Evolutionary conservation across 1,139 yeast genomes (phyloP).

Genomic region (Pichia sp.): DNA sequence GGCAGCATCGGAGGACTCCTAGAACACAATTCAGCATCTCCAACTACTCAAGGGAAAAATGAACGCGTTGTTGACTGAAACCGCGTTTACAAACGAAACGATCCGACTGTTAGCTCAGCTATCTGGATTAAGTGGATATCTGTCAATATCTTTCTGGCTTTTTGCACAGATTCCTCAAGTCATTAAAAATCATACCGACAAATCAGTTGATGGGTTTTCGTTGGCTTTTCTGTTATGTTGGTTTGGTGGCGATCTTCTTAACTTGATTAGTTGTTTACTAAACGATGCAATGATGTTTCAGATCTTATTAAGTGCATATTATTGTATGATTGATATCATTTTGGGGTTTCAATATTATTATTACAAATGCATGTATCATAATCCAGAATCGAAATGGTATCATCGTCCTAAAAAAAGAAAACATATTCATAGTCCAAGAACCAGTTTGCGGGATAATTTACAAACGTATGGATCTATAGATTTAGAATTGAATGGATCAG

Average conservation of each 20-base stretch:
- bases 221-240: conserved; percentile 69
- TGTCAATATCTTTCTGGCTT: conserved; percentile 63
- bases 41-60: too few relatives aligned
- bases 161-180: conserved; percentile 90
- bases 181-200: conserved; percentile 61
- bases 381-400: conserved; percentile 31
- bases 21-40: too few relatives aligned
- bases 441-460: conserved; percentile 20
- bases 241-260: conserved; percentile 80
- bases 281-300: conserved; percentile 78
- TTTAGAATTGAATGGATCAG: background rate
- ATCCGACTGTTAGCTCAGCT: conserved; percentile 8
- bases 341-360: conserved; percentile 74
- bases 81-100: too few relatives aligned
- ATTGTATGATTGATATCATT: conserved; percentile 63
- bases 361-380: conserved; percentile 41
- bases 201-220: conserved; percentile 84
- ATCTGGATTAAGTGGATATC: conserved; percentile 36
- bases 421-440: conserved; percentile 23
- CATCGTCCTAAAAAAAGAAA: conserved; percentile 24
- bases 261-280: conserved; percentile 71
- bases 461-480: conserved; percentile 12
- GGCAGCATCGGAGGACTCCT: too few relatives aligned
- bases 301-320: conserved; percentile 65
- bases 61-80: too few relatives aligned